A percentile compares a stretch with the other conserved stretches of the same genome.
phyloP scores from a whole-genome alignment of 2,329 filamentous ascomycete species.

The Penicillium sp. region DNA sequence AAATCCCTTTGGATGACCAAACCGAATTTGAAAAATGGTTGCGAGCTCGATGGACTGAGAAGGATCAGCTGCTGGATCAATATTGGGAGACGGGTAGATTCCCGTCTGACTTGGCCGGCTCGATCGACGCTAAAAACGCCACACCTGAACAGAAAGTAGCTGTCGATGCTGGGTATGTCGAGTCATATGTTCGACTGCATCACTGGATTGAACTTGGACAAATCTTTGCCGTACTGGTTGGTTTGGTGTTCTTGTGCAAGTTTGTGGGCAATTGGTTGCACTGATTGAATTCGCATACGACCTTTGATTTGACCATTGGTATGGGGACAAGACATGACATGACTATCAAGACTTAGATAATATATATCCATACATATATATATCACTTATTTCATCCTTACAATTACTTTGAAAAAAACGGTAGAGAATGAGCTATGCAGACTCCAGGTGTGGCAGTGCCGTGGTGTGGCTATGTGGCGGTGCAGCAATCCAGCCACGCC shows the following conservation, averaged over 20 bases:
- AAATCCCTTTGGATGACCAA: conserved; percentile 76
- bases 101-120: conserved; percentile 64
- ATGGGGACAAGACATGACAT: neutral
- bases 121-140: conserved; percentile 47
- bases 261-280: conserved; percentile 20
- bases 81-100: conserved; percentile 78
- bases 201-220: conserved; percentile 46
- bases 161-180: conserved; percentile 41
- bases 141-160: conserved; percentile 30
- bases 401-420: neutral
- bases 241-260: conserved; percentile 35
- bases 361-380: neutral
- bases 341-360: neutral
- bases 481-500: conserved; percentile 25
- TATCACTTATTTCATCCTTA: neutral
- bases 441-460: neutral
- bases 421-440: neutral
- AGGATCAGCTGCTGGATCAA: conserved; percentile 83
- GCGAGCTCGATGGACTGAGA: conserved; percentile 83
- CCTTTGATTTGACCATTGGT: neutral
- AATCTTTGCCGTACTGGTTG: conserved; percentile 43
- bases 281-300: neutral
- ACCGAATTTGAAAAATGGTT: conserved; percentile 83
- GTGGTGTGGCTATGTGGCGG: conserved; percentile 27
- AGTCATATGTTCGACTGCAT: conserved; percentile 42